phyloP scores from a whole-genome alignment of 768 basidiomycete genomes.

The Termitomyces bulborhizus region DNA sequence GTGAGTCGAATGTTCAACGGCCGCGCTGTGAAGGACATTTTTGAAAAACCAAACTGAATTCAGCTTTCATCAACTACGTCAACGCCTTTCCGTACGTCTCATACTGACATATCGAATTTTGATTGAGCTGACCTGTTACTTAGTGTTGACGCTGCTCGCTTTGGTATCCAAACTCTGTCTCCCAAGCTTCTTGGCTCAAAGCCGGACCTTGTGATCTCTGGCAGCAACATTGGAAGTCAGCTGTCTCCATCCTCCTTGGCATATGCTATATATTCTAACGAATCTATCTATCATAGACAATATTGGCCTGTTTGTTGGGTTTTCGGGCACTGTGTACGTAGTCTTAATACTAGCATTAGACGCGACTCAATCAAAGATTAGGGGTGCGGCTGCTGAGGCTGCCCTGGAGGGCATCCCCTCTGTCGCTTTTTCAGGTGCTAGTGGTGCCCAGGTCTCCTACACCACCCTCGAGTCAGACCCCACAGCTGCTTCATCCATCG shows the following conservation, averaged over 20 bases:
- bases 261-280: neutral
- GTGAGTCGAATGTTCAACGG: neutral
- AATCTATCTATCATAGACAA: conserved; percentile 18
- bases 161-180: conserved; percentile 31
- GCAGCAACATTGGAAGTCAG: conserved; percentile 28
- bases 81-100: conserved; percentile 33
- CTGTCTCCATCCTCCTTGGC: neutral
- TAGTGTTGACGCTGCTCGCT: conserved; percentile 30
- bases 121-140: neutral
- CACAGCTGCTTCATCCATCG: conserved; percentile 24
- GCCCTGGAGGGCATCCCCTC: conserved; percentile 44
- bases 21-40: neutral
- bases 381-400: conserved; percentile 45
- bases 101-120: neutral
- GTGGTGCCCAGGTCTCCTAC: conserved; percentile 40
- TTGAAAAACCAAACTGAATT: neutral
- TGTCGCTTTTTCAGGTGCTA: conserved; percentile 39
- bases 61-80: conserved; percentile 36
- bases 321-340: conserved; percentile 39
- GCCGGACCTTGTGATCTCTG: conserved; percentile 33
- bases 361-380: conserved; percentile 10
- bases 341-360: neutral
- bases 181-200: conserved; percentile 25
- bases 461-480: conserved; percentile 35
- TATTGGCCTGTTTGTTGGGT: conserved; percentile 23